Conservation (phyloP, 805 yeast genomes). For the Yarrowia osloensis region DNA sequence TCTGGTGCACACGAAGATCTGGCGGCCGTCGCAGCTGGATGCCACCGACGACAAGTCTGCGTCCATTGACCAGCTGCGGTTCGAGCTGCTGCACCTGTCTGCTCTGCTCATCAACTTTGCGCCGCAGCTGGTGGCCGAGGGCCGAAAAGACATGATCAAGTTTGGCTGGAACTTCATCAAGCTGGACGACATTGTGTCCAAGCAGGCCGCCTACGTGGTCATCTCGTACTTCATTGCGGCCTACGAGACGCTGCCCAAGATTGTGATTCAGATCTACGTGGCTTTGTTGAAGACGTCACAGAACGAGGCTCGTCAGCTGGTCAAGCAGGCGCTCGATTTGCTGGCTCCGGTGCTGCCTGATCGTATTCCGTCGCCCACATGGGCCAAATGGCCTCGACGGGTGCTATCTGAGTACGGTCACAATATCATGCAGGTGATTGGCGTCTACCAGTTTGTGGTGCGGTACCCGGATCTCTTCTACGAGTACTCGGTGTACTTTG, state of each 20-base stretch:
- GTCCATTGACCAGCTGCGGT: slow-evolving; percentile 68
- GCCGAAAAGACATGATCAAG: slow-evolving; percentile 81
- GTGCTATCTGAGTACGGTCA: slow-evolving; percentile 88
- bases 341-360: slow-evolving; percentile 83
- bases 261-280: slow-evolving; percentile 89
- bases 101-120: slow-evolving; percentile 72
- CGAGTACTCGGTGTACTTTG: slow-evolving; percentile 83
- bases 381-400: slow-evolving; percentile 95
- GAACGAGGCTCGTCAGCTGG: slow-evolving; percentile 78
- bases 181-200: slow-evolving; percentile 82
- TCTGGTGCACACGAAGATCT: slow-evolving; percentile 61
- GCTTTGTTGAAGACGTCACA: slow-evolving; percentile 84
- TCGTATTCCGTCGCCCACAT: slow-evolving; percentile 60
- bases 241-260: slow-evolving; percentile 83
- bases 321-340: slow-evolving; percentile 81
- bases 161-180: slow-evolving; percentile 94
- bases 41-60: slow-evolving; percentile 60
- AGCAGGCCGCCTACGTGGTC: slow-evolving; percentile 89
- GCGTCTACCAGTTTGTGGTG: slow-evolving; percentile 85
- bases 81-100: slow-evolving; percentile 79
- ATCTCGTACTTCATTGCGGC: slow-evolving; percentile 83
- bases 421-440: slow-evolving; percentile 79
- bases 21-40: slow-evolving; percentile 57
- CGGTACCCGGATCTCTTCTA: slow-evolving; percentile 83
- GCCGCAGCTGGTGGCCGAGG: slow-evolving; percentile 57